Evolutionary conservation across 2,329 filamentous ascomycete species (phyloP), one percentile per base, ranked within the genome.

Genomic region (Pseudocercospora fuligena): DNA sequence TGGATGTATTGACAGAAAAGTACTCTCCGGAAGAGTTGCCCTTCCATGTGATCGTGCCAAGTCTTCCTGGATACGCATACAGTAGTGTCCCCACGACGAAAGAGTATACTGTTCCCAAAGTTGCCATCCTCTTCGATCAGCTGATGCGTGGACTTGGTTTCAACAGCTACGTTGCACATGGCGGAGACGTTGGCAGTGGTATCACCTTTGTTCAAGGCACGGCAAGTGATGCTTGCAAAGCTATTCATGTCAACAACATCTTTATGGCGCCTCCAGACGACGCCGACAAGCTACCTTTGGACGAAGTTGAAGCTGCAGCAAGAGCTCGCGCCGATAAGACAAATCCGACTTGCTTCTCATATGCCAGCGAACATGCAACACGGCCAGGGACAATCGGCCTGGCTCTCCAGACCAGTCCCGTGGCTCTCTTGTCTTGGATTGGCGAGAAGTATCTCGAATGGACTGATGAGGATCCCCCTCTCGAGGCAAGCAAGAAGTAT

Each of bases 371-470:
- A 16, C 60, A 66, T 25, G 60, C 53, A 11, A 47, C 25, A 9
- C 51, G 60, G 1, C 59, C 51, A 9, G 59, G 29, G 2, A 66
- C 64, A 9, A 62, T 66, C 23, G 60, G 64, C 1, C 23, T 66
- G 2, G 59, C 47, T 5, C 53, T 66, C 2, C 31, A 47, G 3
- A 29, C 33, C 1, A 59, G 51, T 27, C 64, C 64, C 4, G 12
- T 66, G 6, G 60, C 64, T 19, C 23, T 61, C n/a, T 25, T 66
- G 27, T 27, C 47, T 21, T 65, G 46, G 46, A 79, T 87, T 27
- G 83, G 82, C 3, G 85, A 87, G 67, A 87, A 87, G 72, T 83
- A 84, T 63, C 73, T 85, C 0, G 81, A 80, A 1, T 87, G 84
- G 85, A 77, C 77, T 1, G 84, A 87, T 66, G 70, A 77, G 16